Evolutionary conservation across 1,139 yeast species (phyloP).

Genomic region (Lodderomyces oxycetoniae): DNA sequence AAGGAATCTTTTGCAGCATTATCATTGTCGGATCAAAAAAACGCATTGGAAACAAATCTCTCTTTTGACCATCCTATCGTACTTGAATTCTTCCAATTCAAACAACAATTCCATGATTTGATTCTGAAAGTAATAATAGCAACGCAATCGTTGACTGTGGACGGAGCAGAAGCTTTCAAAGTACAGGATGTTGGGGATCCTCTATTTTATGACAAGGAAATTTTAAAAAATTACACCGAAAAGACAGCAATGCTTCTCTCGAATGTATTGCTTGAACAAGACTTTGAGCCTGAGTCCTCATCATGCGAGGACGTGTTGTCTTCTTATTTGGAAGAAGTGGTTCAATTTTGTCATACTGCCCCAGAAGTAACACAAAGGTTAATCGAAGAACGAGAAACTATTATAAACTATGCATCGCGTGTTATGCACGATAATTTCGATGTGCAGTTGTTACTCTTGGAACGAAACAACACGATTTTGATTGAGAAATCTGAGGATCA

Average conservation of each 20-base stretch:
- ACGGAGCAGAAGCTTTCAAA: conserved; percentile 62
- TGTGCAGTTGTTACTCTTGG: conserved; percentile 56
- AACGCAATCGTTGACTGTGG: conserved; percentile 64
- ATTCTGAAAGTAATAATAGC: conserved; percentile 60
- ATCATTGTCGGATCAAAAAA: not conserved
- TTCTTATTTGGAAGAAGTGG: conserved; percentile 43
- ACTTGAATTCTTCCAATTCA: conserved; percentile 68
- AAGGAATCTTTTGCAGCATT: conserved; percentile 6
- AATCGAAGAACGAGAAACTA: conserved; percentile 65
- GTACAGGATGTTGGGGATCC: conserved; percentile 57
- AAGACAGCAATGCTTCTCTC: conserved; percentile 48
- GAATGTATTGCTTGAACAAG: conserved; percentile 40
- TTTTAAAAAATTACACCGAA: conserved; percentile 42
- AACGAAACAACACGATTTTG: conserved; percentile 53
- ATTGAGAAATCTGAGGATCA: conserved; percentile 34
- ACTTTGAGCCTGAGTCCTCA: conserved; percentile 31
- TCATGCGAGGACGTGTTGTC: conserved; percentile 29
- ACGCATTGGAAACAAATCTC: conserved; percentile 21
- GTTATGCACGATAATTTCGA: conserved; percentile 72
- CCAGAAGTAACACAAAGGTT: conserved; percentile 49
- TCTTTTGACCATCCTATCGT: conserved; percentile 59
- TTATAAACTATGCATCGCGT: conserved; percentile 68
- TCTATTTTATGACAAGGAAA: conserved; percentile 37
- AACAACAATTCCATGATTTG: conserved; percentile 68
- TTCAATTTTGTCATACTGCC: conserved; percentile 41